phyloP scores from a whole-genome alignment of 1,284 basidiomycete genomes.

The Marasmius tenuissimus region DNA sequence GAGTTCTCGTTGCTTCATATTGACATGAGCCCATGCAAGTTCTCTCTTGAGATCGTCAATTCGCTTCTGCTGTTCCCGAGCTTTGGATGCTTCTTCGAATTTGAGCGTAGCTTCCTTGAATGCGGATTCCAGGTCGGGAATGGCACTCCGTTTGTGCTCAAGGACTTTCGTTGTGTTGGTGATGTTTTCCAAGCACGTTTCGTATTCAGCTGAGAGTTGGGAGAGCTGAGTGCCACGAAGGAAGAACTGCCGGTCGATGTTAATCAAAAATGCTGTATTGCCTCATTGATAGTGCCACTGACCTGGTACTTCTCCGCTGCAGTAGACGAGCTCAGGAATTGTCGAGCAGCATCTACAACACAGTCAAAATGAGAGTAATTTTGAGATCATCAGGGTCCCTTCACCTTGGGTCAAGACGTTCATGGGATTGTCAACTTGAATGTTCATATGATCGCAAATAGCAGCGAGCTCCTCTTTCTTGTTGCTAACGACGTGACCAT shows the following conservation, averaged over 20 bases:
- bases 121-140: constrained; percentile 71
- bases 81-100: constrained; percentile 75
- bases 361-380: constrained; percentile 1
- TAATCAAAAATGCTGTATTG: not conserved
- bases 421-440: constrained; percentile 97
- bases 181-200: constrained; percentile 73
- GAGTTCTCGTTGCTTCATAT: constrained; percentile 69
- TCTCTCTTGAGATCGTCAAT: constrained; percentile 76
- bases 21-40: constrained; percentile 89
- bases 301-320: constrained; percentile 91
- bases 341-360: constrained; percentile 54
- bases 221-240: constrained; percentile 90
- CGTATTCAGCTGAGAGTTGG: constrained; percentile 87
- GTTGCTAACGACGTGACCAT: constrained; percentile 69
- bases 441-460: constrained; percentile 93
- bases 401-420: constrained; percentile 90
- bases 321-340: constrained; percentile 86
- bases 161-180: constrained; percentile 64
- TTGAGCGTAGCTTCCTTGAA: constrained; percentile 60
- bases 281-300: constrained; percentile 3
- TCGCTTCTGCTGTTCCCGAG: constrained; percentile 69
- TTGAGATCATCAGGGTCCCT: constrained; percentile 3
- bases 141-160: constrained; percentile 64
- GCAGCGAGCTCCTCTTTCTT: constrained; percentile 85
- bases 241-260: constrained; percentile 72